A percentile compares a stretch with the other conserved stretches of the same genome.
Conservation (phyloP, 441 rosid genomes). For the Brassica hybrid region DNA sequence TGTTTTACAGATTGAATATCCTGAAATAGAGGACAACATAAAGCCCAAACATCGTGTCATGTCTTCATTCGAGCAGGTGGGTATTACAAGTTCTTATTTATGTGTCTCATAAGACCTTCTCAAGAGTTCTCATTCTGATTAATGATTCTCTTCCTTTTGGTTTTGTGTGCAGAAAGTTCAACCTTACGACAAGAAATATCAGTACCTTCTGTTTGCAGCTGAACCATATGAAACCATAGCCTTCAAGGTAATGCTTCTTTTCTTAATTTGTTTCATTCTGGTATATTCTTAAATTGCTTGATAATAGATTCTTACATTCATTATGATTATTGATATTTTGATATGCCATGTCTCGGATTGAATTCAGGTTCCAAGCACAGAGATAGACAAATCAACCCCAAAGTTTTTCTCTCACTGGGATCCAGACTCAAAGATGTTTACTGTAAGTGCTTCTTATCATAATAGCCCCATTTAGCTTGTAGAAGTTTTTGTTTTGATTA, state of each 20-base stretch:
- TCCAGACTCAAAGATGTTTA: constrained; percentile 97
- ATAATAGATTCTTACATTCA: not conserved
- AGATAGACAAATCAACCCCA: constrained; percentile 94
- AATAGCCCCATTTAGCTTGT: not conserved
- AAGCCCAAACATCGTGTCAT: constrained; percentile 94
- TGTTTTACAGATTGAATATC: constrained; percentile 77
- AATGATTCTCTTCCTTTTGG: not conserved
- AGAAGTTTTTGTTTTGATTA: not conserved
- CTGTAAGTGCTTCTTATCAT: constrained; percentile 56
- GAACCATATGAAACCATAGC: constrained; percentile 97
- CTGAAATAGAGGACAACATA: constrained; percentile 88
- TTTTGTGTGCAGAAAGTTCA: constrained; percentile 68
- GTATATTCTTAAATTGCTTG: not conserved
- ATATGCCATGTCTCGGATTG: not conserved
- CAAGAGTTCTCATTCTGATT: not conserved
- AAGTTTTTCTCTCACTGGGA: constrained; percentile 99
- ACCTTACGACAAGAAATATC: constrained; percentile 86
- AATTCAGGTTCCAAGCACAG: constrained; percentile 95
- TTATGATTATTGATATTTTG: not conserved
- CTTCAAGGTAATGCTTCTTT: constrained; percentile 68
- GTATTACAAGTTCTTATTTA: not conserved
- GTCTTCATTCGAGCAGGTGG: constrained; percentile 95
- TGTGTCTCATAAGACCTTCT: not conserved
- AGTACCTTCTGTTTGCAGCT: constrained; percentile 90
- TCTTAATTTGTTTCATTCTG: not conserved